These are phyloP conservation scores for Orbilia brochopaga DNA, from an alignment of 2,329 filamentous ascomycete genomes.

Conservation along the genomic window DNA sequence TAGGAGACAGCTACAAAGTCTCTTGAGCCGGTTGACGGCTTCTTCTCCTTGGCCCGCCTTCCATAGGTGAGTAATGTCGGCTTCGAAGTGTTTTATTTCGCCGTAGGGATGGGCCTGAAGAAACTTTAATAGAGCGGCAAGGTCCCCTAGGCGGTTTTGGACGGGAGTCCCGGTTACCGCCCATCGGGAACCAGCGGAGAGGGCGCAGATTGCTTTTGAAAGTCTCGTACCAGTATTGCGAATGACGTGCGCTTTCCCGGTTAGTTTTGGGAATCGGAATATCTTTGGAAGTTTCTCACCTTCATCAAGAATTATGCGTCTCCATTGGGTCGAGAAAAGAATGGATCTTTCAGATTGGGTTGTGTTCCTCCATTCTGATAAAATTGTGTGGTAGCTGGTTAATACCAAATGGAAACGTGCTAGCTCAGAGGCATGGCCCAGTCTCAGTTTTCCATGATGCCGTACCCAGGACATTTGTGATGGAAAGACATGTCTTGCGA, in stretches of 20 bases:
- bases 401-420: slow-evolving; percentile 56
- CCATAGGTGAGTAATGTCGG: slow-evolving; percentile 59
- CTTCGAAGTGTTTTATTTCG: slow-evolving; percentile 58
- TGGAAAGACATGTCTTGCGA: slow-evolving; percentile 55
- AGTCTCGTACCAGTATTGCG: slow-evolving; percentile 61
- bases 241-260: slow-evolving; percentile 60
- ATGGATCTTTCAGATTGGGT: slow-evolving; percentile 25
- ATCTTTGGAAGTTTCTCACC: slow-evolving; percentile 55
- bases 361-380: slow-evolving; percentile 56
- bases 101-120: slow-evolving; percentile 59
- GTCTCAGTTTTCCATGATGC: slow-evolving; percentile 56
- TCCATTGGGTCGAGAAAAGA: slow-evolving; percentile 58
- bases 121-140: slow-evolving; percentile 63
- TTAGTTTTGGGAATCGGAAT: slow-evolving; percentile 58
- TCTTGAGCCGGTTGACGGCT: slow-evolving; percentile 59
- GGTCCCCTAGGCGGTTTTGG: slow-evolving; percentile 64
- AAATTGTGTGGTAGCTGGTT: slow-evolving; percentile 60
- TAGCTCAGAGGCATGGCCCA: slow-evolving; percentile 49
- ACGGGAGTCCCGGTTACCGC: slow-evolving; percentile 65
- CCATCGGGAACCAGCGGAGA: slow-evolving; percentile 62
- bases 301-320: slow-evolving; percentile 52
- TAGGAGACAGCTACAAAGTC: slow-evolving; percentile 58
- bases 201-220: slow-evolving; percentile 59
- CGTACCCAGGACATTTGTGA: slow-evolving; percentile 53
- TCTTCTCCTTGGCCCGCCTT: slow-evolving; percentile 58